Base-by-base conservation (phyloP, 139 green algal genomes). In the Edaphochlamys debaryana region DNA sequence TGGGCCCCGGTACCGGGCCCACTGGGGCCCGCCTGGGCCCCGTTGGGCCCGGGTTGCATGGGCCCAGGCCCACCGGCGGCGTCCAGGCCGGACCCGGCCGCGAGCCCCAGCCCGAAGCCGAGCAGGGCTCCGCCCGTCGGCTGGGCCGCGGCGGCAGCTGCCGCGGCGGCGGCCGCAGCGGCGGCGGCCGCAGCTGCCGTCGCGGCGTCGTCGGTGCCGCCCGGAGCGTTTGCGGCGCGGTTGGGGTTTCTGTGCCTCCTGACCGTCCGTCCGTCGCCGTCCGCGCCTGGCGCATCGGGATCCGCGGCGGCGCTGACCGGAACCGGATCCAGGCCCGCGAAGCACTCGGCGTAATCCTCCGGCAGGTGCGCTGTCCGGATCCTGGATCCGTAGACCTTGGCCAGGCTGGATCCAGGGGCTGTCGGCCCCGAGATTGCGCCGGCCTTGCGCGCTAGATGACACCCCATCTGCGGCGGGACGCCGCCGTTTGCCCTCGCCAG, bases 331-430 rank as follows among this genome's bases (percentile, higher is more conserved):
- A 80, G 29, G 4, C 56, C 73, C 29, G 48, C 40, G 11, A 80
- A 80, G 58, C 38, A 70, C 40, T 80, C 73, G 4, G 37, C 37
- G 41, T 80, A 80, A 27, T 80, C 73, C 25, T 56, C 37, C 6
- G 73, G 73, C 56, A 80, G 73, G 56, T 69, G 7, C 3, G 50
- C 30, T 4, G 42, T 17, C 9, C 73, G 73, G 17, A 80, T n/a
- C 1, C 58, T 36, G 30, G 56, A n/a, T 25, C 73, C 73, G 58
- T 80, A 80, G 56, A 69, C 73, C 5, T 40, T 37, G 7, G 73
- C 73, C 25, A 80, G 73, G 73, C 56, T n/a, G 58, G 73, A 56
- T 80, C 25, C n/a, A 3, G 32, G 56, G 38, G 54, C 56, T 45
- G 70, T 36, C 50, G 36, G 27, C 52, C 3, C 36, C 52, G 36